Evolutionary conservation across 2,329 filamentous ascomycete species (phyloP), one percentile per base, ranked within the genome.

Genomic region (Nemania diffusa): DNA sequence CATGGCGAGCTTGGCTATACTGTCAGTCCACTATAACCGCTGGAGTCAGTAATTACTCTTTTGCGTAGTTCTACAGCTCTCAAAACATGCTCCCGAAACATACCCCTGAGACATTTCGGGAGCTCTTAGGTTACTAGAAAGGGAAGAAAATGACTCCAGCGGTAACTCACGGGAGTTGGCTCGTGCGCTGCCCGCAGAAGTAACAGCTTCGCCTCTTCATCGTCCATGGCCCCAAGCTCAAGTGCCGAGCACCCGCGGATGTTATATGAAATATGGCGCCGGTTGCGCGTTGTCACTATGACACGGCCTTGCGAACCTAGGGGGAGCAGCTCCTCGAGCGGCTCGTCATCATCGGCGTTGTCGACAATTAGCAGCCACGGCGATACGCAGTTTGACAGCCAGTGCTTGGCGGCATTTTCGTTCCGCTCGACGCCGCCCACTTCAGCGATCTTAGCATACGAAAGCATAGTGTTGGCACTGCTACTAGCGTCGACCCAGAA

Each of bases 281-380:
- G 55, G 26, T 57, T 57, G 7, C 55, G 24, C 26, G 55, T 29
- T 15, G 55, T 57, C 17, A 57, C n/a, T 46, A 57, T n/a, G 17
- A 57, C 40, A 32, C 55, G n/a, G 24, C 55, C 55, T 20, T 57
- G 17, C 11, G 55, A 46, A 46, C 55, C 24, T 29, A 22, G 17
- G 8, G 55, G 55, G 8, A 57, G 24, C 40, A 57, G 6, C 6
- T 57, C 55, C 26, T 57, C 55, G 15, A 57, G 15, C 22, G 20
- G 13, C 26, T 57, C 55, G 17, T 57, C 55, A 22, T 29, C 40
- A 46, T 57, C 55, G 17, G 40, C 40, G n/a, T 57, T 57, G 26
- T 57, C 55, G n/a, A 57, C n/a, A 17, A 57, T 57, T 3, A 57
- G 55, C 24, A 57, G 40, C 55, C 55, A 57, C 5, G 55, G 55